Percentiles rank a stretch among this genome's conserved stretches.
These are phyloP conservation scores for Starmerella vaccinii DNA, from an alignment of 805 yeast species.

Conservation along the genomic window DNA sequence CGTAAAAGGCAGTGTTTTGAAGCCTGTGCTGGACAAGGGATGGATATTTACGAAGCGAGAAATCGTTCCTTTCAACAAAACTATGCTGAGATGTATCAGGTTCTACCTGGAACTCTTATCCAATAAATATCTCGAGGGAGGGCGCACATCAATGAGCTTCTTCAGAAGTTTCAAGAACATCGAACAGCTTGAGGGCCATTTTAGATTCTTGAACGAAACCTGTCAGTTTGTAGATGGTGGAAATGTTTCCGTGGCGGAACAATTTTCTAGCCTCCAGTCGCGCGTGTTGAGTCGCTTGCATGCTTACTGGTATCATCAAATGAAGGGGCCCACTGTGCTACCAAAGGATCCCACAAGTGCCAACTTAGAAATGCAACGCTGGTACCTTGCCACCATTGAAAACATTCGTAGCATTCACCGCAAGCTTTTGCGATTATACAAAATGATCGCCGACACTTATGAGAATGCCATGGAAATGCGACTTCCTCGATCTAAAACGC, in stretches of 20 bases:
- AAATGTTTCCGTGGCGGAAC: constrained; percentile 69
- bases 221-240: constrained; percentile 76
- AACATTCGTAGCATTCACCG: constrained; percentile 49
- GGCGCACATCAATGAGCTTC: constrained; percentile 41
- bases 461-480: constrained; percentile 51
- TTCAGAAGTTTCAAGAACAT: constrained; percentile 85
- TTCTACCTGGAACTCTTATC: constrained; percentile 62
- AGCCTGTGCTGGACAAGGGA: constrained; percentile 44
- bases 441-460: constrained; percentile 55
- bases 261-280: constrained; percentile 55
- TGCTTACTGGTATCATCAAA: constrained; percentile 61
- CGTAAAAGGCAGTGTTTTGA: constrained; percentile 37
- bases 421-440: constrained; percentile 67
- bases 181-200: constrained; percentile 74
- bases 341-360: constrained; percentile 27
- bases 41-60: constrained; percentile 64
- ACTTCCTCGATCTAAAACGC: constrained; percentile 30
- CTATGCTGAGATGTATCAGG: constrained; percentile 61
- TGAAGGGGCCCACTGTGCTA: constrained; percentile 44
- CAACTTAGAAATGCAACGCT: constrained; percentile 42
- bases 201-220: constrained; percentile 64
- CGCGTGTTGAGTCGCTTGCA: constrained; percentile 59
- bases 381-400: constrained; percentile 34
- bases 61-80: constrained; percentile 54
- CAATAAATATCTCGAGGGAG: constrained; percentile 67